Conservation (phyloP, 805 yeast species). For the Starmera caribaea region DNA sequence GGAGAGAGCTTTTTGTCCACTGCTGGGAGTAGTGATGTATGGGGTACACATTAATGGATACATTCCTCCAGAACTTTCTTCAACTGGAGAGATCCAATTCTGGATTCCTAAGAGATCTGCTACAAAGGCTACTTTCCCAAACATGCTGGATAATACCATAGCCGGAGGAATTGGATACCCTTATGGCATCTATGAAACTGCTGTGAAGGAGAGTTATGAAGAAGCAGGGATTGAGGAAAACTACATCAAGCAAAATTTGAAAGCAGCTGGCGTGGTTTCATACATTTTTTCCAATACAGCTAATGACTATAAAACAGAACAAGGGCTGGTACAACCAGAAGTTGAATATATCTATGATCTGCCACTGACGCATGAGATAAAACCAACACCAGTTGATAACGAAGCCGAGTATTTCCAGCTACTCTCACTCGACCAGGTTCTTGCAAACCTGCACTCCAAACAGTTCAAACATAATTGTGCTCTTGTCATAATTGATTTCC, state of each 20-base stretch:
- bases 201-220: constrained; percentile 77
- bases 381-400: constrained; percentile 57
- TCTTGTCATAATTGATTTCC: constrained; percentile 67
- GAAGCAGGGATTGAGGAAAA: constrained; percentile 71
- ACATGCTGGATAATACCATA: constrained; percentile 84
- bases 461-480: constrained; percentile 91
- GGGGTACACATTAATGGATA: constrained; percentile 88
- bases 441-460: constrained; percentile 35
- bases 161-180: constrained; percentile 95
- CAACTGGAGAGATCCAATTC: constrained; percentile 34
- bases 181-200: constrained; percentile 63
- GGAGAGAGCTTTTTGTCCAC: constrained; percentile 75
- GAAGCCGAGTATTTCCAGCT: constrained; percentile 71
- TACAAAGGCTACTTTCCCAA: constrained; percentile 81
- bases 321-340: constrained; percentile 78
- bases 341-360: constrained; percentile 76
- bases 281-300: constrained; percentile 43
- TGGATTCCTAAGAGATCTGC: constrained; percentile 85
- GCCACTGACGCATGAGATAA: constrained; percentile 31
- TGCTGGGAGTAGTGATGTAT: constrained; percentile 80
- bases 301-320: constrained; percentile 28
- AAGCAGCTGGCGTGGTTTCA: constrained; percentile 55
- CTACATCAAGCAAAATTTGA: constrained; percentile 36
- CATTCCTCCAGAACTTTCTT: constrained; percentile 32
- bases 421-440: constrained; percentile 50